Base-by-base conservation (phyloP, 2,329 filamentous ascomycete species). In the Ophiosphaerella korrae region DNA sequence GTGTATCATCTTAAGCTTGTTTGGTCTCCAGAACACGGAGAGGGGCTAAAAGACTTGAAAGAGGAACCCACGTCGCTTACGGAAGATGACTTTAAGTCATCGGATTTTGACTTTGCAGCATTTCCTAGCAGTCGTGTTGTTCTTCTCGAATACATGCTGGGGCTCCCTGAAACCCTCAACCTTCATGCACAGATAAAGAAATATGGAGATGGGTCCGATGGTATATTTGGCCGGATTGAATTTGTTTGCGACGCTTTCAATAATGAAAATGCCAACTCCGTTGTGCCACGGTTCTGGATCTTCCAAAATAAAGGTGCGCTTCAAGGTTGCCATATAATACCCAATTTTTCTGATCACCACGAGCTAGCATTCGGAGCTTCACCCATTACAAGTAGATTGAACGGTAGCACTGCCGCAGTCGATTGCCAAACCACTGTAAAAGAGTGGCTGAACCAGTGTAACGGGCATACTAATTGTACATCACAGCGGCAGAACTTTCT, bases 1-100 rank as follows among this genome's bases (percentile, higher is more conserved):
- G 14, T 48, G 3, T 42, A 42, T 21, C 45, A 48, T 18, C 18
- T 48, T 5, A 48, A 48, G 32, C 32, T 42, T 18, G 32, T 18
- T 12, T 48, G 38, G 45, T 13, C 32, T 13, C 7, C 18, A 36
- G 7, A 42, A 33, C 32, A 36, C 42, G n/a, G 13, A 32, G 12
- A 29, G 16, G 23, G 33, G 5, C 11, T 16, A 21, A 23, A 33
- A 9, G 32, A 45, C n/a, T 2, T 16, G 5, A 41, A 35, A 33
- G 45, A 41, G 34, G 32, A 42, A 7, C 38, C 45, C 3, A 37
- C n/a, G 2, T 31, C 38, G 3, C 38, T 48, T n/a, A 42, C 39
- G 8, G 45, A 36, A 31, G 39, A 31, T 24, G 45, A 48, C 24
- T 48, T 48, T 23, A 31, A 14, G 9, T 13, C 36, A 7, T 48